Evolutionary conservation across 1,284 basidiomycete species (phyloP), one percentile per base, ranked within the genome.

Genomic region (Melampsora americana): DNA sequence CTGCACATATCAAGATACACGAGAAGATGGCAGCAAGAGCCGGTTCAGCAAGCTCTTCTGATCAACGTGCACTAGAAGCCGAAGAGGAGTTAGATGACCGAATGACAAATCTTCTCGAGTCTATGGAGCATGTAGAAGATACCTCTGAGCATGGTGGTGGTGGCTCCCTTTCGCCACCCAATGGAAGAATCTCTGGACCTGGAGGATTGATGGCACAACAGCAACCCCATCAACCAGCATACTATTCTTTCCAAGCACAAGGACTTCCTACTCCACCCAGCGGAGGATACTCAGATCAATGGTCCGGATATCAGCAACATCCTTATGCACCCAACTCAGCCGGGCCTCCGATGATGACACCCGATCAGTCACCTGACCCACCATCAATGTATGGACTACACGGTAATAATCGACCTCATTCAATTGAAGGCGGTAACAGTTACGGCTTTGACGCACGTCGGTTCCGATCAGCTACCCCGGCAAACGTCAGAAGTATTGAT

Each of bases 1-100:
- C 87, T 35, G 91, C 93, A 82, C 92, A 95, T 81, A 80, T 89
- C 74, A 88, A 91, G 77, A 92, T 90, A 53, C 92, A 94, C 83
- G 85, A 82, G 48, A 83, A 82, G 70, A 76, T 78, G 48, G 78
- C 77, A 69, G 2, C 77, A 73, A 65, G 78, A 78, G 74, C 67
- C n/a, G 74, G 72, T 26, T 74, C 72, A 28, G 65, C 72, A 14
- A 74, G 65, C 32, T 74, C 72, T 20, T 74, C 72, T 3, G 72
- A 74, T 61, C 72, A 74, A 67, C 62, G 72, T 28, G 72, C 72
- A 14, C 60, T 74, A 20, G 72, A 74, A 18, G 72, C 72, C 12
- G 72, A 74, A 28, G 72, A 74, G 66, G 72, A 74, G 28, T 62
- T 74, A 1, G 72, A 74, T 48, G 72, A 74, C 20, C 50, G 72